phyloP scores from a whole-genome alignment of 202 grass and related monocot genomes.

The Setaria italica region DNA sequence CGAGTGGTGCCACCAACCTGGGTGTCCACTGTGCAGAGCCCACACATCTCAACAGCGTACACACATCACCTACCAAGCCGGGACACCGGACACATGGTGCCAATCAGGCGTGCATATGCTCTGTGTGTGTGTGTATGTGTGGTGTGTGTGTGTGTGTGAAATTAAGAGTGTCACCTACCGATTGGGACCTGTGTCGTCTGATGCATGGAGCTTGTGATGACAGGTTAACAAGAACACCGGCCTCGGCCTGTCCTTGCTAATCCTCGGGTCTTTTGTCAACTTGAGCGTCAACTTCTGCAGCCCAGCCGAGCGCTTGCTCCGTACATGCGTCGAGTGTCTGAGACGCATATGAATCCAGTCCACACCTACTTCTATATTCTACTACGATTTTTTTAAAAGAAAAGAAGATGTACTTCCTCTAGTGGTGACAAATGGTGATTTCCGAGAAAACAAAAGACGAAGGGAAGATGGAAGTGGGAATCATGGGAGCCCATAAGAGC shows the following conservation, averaged over 20 bases:
- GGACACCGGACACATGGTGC: background rate
- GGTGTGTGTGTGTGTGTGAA: background rate
- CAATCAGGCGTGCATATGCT: background rate
- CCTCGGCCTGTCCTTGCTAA: background rate
- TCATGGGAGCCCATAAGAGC: background rate
- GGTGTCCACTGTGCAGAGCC: background rate
- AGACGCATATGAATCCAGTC: too few relatives aligned
- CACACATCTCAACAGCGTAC: slow-evolving; percentile 1
- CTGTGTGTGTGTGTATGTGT: too few relatives aligned
- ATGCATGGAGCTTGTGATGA: background rate
- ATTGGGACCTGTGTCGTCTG: background rate
- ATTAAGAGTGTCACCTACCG: background rate
- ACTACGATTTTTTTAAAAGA: too few relatives aligned
- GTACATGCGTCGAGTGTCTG: too few relatives aligned
- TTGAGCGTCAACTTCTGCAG: too few relatives aligned
- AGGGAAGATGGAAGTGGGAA: background rate
- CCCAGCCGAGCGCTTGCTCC: too few relatives aligned
- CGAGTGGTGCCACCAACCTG: background rate
- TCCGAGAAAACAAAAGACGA: background rate
- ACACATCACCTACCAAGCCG: background rate
- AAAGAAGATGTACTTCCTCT: too few relatives aligned
- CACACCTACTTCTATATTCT: too few relatives aligned
- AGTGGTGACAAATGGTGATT: background rate
- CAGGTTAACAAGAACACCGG: background rate
- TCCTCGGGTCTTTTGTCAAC: too few relatives aligned